These are phyloP conservation scores for Coniochaeta sp. DNA, from an alignment of 2,329 filamentous ascomycete genomes.

Conservation along the genomic window DNA sequence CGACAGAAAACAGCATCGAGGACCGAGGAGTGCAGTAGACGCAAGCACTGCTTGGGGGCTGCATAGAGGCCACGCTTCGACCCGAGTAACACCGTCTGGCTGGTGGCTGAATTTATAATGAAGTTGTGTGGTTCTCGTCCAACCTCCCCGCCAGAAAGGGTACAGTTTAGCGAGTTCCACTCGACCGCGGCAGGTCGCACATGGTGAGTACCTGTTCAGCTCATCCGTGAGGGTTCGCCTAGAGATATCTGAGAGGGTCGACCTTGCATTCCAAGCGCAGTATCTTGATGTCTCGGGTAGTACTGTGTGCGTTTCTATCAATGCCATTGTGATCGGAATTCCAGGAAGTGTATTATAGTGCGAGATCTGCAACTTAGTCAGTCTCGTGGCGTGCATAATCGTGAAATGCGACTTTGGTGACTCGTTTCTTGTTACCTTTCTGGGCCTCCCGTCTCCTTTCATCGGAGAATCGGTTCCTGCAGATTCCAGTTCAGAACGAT, in stretches of 20 bases:
- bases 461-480: not conserved
- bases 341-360: not conserved
- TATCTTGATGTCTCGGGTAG: not conserved
- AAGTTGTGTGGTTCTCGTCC: not conserved
- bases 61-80: not conserved
- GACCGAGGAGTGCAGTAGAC: conserved; percentile 22
- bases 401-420: not conserved
- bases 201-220: too few species aligned
- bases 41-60: not conserved
- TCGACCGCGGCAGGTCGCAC: not conserved
- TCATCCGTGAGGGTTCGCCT: too few species aligned
- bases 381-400: not conserved
- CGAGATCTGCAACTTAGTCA: not conserved
- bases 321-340: too few species aligned
- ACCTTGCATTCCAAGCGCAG: not conserved
- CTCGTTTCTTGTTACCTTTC: not conserved
- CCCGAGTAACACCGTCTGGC: not conserved
- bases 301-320: not conserved
- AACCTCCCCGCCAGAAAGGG: not conserved
- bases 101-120: not conserved
- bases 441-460: not conserved
- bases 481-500: not conserved
- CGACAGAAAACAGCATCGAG: not conserved
- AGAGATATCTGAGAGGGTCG: not conserved
- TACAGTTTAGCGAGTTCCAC: not conserved